Conservation (phyloP, 2,329 filamentous ascomycete genomes). For the Colletotrichum incanum region DNA sequence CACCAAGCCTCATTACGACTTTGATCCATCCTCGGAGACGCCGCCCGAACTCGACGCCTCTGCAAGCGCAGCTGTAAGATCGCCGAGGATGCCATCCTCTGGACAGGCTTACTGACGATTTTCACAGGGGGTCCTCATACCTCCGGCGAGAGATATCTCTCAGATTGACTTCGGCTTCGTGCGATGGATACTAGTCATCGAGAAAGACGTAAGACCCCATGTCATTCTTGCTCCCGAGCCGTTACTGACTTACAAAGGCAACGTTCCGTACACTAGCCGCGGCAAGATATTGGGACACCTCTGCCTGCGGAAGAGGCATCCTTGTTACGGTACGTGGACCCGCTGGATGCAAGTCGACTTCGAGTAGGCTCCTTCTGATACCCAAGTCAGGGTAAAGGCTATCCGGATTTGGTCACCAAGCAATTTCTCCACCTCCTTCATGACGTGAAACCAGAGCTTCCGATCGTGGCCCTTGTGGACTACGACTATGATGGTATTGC, state of each 20-base stretch:
- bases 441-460: constrained; percentile 62
- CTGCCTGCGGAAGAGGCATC: constrained; percentile 70
- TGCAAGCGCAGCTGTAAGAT: constrained; percentile 50
- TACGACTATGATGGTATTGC: constrained; percentile 83
- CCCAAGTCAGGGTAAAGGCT: constrained; percentile 80
- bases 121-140: constrained; percentile 75
- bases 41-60: constrained; percentile 48
- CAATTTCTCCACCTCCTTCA: constrained; percentile 73
- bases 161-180: constrained; percentile 64
- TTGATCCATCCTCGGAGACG: constrained; percentile 12
- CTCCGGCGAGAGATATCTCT: constrained; percentile 65
- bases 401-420: constrained; percentile 81
- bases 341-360: background rate
- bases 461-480: constrained; percentile 78
- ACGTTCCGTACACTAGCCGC: constrained; percentile 79
- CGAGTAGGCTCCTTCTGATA: constrained; percentile 17
- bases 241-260: constrained; percentile 66
- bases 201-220: constrained; percentile 76
- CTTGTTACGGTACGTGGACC: constrained; percentile 72
- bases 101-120: background rate
- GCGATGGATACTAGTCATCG: constrained; percentile 80
- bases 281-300: constrained; percentile 68
- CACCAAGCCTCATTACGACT: constrained; percentile 40
- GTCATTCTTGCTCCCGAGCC: background rate
- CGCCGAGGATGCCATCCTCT: constrained; percentile 2